Conservation (phyloP, 2,329 filamentous ascomycete genomes). For the Amphichorda felina region DNA sequence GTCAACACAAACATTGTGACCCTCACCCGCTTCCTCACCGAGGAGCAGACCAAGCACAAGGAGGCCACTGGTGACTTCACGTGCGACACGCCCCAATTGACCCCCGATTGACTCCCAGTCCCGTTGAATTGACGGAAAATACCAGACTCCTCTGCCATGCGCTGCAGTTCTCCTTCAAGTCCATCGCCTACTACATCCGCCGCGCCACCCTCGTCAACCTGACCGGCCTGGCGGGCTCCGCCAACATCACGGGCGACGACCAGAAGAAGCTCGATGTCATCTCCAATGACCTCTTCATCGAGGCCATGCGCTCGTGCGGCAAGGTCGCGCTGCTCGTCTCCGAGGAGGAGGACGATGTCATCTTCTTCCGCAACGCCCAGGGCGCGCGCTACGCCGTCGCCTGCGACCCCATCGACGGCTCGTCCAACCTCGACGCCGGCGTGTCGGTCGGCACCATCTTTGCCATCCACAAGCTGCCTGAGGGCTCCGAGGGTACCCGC, state of each 20-base stretch:
- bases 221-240: slow-evolving; percentile 85
- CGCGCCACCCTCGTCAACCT: slow-evolving; percentile 91
- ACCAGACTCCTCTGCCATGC: slow-evolving; percentile 73
- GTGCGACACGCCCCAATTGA: slow-evolving; percentile 36
- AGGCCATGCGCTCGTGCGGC: slow-evolving; percentile 85
- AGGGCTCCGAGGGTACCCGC: slow-evolving; percentile 59
- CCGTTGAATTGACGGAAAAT: not conserved
- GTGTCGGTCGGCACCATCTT: slow-evolving; percentile 98
- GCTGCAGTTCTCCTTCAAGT: slow-evolving; percentile 99
- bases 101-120: not conserved
- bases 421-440: slow-evolving; percentile 93
- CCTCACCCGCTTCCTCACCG: slow-evolving; percentile 87
- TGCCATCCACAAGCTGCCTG: slow-evolving; percentile 79
- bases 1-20: slow-evolving; percentile 96
- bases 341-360: slow-evolving; percentile 90
- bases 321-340: slow-evolving; percentile 91
- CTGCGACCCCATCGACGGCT: slow-evolving; percentile 96
- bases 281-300: slow-evolving; percentile 94
- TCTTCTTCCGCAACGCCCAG: slow-evolving; percentile 67
- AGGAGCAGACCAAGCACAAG: slow-evolving; percentile 86
- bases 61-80: slow-evolving; percentile 98
- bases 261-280: slow-evolving; percentile 99
- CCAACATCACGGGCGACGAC: slow-evolving; percentile 92
- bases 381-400: slow-evolving; percentile 87
- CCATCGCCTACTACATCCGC: slow-evolving; percentile 98